Evolutionary conservation across 1,139 yeast genomes (phyloP).

Genomic region (Hyphopichia pseudoburtonii): DNA sequence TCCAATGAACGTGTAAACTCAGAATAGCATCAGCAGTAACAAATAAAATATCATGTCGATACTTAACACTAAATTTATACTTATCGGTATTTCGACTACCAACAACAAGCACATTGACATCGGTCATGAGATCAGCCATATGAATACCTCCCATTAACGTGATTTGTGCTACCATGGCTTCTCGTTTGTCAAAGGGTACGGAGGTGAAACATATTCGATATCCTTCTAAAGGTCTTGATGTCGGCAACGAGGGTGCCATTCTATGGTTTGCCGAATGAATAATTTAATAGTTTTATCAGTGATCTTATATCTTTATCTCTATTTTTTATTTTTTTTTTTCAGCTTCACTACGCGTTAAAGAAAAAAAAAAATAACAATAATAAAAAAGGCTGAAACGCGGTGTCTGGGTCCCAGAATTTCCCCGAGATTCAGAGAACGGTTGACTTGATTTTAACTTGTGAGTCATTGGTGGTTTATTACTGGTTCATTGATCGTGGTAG

Average conservation of each 20-base stretch:
- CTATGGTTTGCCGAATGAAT: background rate
- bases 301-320: too few species aligned
- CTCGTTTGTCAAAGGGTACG: constrained; percentile 26
- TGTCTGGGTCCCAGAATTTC: too few species aligned
- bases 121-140: constrained; percentile 62
- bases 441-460: too few species aligned
- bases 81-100: constrained; percentile 69
- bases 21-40: constrained; percentile 48
- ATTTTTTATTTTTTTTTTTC: too few species aligned
- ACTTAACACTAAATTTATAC: constrained; percentile 60
- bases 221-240: constrained; percentile 30
- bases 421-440: too few species aligned
- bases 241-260: background rate
- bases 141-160: constrained; percentile 63
- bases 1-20: constrained; percentile 52
- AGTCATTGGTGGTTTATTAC: too few species aligned
- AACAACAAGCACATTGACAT: constrained; percentile 65
- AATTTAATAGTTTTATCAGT: background rate
- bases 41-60: constrained; percentile 60
- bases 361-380: too few species aligned
- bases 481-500: too few species aligned
- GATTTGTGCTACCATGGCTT: constrained; percentile 40
- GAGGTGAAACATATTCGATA: constrained; percentile 47
- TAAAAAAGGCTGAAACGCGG: too few species aligned
- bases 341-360: too few species aligned